Conservation (phyloP, 352 stramenopile genomes). For the Thraustochytrium striatum region DNA sequence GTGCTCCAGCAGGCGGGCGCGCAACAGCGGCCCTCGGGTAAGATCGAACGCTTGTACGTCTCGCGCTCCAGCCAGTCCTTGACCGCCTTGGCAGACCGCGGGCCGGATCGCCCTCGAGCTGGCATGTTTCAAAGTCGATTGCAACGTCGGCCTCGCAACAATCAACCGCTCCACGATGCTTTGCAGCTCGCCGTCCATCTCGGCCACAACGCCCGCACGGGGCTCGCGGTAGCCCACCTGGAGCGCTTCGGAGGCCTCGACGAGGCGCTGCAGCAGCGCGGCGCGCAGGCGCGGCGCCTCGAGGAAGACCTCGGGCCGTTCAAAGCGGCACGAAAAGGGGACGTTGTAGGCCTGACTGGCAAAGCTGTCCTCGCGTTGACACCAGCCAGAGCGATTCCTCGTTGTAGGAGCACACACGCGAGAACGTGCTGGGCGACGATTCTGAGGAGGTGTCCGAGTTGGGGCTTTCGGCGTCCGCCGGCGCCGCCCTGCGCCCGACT, state of each 20-base stretch:
- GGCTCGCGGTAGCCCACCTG: not conserved
- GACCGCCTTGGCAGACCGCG: not conserved
- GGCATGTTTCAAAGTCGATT: not conserved
- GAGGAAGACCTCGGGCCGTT: not conserved
- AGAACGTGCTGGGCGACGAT: not conserved
- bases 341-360: slow-evolving; percentile 42
- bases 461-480: not conserved
- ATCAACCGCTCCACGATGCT: not conserved
- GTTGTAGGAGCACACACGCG: not conserved
- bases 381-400: slow-evolving; percentile 45
- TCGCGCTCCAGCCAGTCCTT: slow-evolving; percentile 11
- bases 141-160: not conserved
- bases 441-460: not conserved
- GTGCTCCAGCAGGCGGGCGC: not conserved
- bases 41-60: slow-evolving; percentile 27
- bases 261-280: not conserved
- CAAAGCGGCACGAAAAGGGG: slow-evolving; percentile 12
- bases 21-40: slow-evolving; percentile 11
- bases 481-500: not conserved
- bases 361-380: not conserved
- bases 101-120: not conserved
- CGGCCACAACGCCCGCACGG: not conserved
- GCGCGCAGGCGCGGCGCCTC: not conserved
- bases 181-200: too few relatives aligned
- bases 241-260: not conserved